Conservation (phyloP, 2,329 filamentous ascomycete genomes). For the Fonsecaea erecta region DNA sequence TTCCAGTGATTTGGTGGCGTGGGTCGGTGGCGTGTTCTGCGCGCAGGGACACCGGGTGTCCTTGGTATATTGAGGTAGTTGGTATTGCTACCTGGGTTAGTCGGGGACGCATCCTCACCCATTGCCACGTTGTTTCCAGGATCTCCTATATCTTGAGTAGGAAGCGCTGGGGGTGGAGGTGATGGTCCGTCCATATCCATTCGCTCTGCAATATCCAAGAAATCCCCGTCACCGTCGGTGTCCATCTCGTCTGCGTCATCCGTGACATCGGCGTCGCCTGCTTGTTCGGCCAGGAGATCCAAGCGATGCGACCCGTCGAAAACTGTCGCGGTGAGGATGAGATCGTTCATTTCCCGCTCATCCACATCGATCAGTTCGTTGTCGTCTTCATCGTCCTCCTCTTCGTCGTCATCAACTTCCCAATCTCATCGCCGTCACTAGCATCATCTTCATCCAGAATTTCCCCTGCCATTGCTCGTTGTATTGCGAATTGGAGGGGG, state of each 20-base stretch:
- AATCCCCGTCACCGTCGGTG: constrained; percentile 63
- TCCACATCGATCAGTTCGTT: constrained; percentile 37
- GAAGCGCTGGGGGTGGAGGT: constrained; percentile 67
- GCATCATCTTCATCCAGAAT: constrained; percentile 44
- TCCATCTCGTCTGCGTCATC: constrained; percentile 51
- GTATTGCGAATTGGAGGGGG: constrained; percentile 46
- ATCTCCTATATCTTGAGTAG: constrained; percentile 16
- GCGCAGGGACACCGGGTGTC: constrained; percentile 66
- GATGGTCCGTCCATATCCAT: constrained; percentile 76
- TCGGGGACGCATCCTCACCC: constrained; percentile 23
- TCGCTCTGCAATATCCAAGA: constrained; percentile 75
- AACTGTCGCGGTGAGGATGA: constrained; percentile 27
- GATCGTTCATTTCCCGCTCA: constrained; percentile 32
- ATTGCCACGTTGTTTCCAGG: constrained; percentile 22
- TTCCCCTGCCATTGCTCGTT: constrained; percentile 48
- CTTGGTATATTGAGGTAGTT: constrained; percentile 74
- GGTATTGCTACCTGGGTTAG: constrained; percentile 35
- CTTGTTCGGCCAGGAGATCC: constrained; percentile 25
- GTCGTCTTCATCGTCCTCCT: constrained; percentile 45
- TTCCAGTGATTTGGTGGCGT: constrained; percentile 37
- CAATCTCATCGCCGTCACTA: constrained; percentile 49
- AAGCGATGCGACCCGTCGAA: constrained; percentile 28
- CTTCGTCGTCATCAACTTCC: constrained; percentile 53
- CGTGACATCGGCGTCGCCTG: constrained; percentile 40
- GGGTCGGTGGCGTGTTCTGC: constrained; percentile 46